phyloP scores from a whole-genome alignment of 2,329 filamentous ascomycete species.

The Fusarium luffae region DNA sequence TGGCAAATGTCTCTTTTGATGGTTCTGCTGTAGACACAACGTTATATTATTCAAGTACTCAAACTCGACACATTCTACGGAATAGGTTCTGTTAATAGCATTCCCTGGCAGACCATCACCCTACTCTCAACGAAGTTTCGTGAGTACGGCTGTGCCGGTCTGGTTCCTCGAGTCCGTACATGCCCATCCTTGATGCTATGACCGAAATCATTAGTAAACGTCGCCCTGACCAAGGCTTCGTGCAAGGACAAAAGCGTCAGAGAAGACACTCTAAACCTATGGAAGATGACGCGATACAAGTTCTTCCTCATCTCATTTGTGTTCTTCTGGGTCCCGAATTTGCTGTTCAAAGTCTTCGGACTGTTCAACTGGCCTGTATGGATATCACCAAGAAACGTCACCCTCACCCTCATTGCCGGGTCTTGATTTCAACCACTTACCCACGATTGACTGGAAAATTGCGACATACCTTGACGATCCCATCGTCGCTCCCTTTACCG shows the following conservation, averaged over 20 bases:
- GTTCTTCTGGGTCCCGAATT: conserved; percentile 64
- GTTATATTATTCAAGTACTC: no score
- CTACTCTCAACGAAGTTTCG: no score
- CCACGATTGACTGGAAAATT: conserved; percentile 50
- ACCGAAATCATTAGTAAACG: conserved; percentile 55
- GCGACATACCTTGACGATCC: conserved; percentile 46
- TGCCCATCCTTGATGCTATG: conserved; percentile 57
- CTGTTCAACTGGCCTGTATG: conserved; percentile 58
- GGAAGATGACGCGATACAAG: conserved; percentile 46
- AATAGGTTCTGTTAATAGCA: no score
- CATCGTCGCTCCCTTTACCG: conserved; percentile 47
- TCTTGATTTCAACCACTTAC: conserved; percentile 52
- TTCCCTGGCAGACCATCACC: no score
- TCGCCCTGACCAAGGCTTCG: conserved; percentile 50
- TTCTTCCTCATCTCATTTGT: conserved; percentile 61
- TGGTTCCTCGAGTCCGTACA: no score
- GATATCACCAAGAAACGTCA: conserved; percentile 57
- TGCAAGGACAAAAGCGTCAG: conserved; percentile 33
- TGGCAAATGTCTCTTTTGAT: no score
- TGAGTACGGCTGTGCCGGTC: no score
- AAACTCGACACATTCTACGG: no score
- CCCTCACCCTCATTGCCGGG: conserved; percentile 52
- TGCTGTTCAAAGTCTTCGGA: conserved; percentile 58
- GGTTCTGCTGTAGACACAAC: no score
- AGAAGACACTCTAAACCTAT: conserved; percentile 36